Conservation (phyloP, 2,329 filamentous ascomycete species). For the Colletotrichum abscissum region DNA sequence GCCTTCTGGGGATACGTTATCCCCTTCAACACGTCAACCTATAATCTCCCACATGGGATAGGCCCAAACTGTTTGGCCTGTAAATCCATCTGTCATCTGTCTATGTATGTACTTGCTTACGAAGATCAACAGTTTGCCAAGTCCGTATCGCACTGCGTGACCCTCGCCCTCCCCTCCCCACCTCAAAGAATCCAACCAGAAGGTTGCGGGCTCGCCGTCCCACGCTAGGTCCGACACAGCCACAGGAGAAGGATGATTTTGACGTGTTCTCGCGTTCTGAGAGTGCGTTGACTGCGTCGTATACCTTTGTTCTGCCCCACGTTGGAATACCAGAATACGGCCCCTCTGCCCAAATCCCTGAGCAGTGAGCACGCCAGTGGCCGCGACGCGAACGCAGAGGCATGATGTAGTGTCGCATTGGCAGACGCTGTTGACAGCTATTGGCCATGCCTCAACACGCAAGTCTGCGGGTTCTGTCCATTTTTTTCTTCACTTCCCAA, state of each 20-base stretch:
- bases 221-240: conserved; percentile 27
- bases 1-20: not conserved
- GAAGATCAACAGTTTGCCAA: conserved; percentile 1
- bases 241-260: conserved; percentile 18
- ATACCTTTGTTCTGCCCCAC: conserved; percentile 17
- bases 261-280: conserved; percentile 8
- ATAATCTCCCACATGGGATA: not conserved
- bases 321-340: not conserved
- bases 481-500: not conserved
- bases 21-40: not conserved
- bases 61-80: not conserved
- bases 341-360: conserved; percentile 13
- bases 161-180: conserved; percentile 3
- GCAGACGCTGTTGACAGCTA: not conserved
- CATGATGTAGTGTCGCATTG: conserved; percentile 3
- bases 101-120: not conserved
- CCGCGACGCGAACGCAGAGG: conserved; percentile 15
- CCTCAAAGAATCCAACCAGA: conserved; percentile 20
- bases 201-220: conserved; percentile 18
- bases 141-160: not conserved
- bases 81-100: not conserved
- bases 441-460: conserved; percentile 6
- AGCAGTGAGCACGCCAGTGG: conserved; percentile 11
- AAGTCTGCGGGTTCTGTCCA: conserved; percentile 16
- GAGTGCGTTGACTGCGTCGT: conserved; percentile 10